These are phyloP conservation scores for Tulasnella sp. DNA, from an alignment of 768 basidiomycete genomes.

Conservation along the genomic window DNA sequence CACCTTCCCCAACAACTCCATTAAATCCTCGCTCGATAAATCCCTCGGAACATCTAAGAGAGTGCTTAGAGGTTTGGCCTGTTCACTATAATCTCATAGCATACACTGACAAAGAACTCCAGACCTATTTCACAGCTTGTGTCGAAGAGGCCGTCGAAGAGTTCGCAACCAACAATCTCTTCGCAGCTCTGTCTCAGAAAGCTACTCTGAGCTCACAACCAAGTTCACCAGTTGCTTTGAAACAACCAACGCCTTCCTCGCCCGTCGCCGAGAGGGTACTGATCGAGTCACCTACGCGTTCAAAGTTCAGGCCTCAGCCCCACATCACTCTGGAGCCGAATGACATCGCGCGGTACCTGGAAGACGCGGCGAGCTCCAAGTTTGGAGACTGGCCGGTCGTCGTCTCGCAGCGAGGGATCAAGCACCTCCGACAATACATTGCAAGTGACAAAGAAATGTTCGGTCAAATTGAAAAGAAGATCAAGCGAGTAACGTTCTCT, in stretches of 20 bases:
- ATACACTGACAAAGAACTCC: neutral
- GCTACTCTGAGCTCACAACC: neutral
- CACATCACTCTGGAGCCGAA: neutral
- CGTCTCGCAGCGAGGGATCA: constrained; percentile 9
- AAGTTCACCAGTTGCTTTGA: neutral
- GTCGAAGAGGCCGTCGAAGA: neutral
- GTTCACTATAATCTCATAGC: neutral
- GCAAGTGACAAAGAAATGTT: neutral
- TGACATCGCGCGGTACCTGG: neutral
- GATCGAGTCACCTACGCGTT: neutral
- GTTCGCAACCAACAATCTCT: neutral
- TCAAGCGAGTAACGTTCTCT: neutral
- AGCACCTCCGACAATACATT: constrained; percentile 6
- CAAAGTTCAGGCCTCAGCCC: neutral
- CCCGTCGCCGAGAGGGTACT: neutral
- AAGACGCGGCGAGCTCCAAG: neutral
- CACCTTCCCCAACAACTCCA: constrained; percentile 1
- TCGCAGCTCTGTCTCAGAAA: neutral
- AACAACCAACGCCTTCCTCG: neutral
- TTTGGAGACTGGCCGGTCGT: constrained; percentile 19
- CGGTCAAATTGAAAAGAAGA: neutral
- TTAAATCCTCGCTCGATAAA: neutral
- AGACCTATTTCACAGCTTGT: neutral
- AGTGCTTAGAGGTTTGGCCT: neutral
- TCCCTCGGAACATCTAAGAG: neutral